Evolutionary conservation across 1,284 basidiomycete genomes (phyloP).

Genomic region (Moesziomyces aphidis): DNA sequence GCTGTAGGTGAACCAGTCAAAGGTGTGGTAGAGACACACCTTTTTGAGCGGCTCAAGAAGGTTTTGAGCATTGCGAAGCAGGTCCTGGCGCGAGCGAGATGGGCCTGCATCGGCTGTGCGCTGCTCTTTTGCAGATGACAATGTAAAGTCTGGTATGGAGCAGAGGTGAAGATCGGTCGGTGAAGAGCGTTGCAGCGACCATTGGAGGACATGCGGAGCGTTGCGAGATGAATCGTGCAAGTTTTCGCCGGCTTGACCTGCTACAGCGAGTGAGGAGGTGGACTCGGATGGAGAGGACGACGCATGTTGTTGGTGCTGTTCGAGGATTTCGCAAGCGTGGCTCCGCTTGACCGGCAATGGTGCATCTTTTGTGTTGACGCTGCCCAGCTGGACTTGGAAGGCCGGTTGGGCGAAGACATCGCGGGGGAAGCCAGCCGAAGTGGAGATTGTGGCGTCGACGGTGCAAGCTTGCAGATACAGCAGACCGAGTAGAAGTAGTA

Average conservation of each 20-base stretch:
- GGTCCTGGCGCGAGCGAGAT: conserved; percentile 11
- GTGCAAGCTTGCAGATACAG: conserved; percentile 24
- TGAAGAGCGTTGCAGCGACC: conserved; percentile 31
- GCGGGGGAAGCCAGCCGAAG: conserved; percentile 37
- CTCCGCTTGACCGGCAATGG: conserved; percentile 30
- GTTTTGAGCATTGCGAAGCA: conserved; percentile 29
- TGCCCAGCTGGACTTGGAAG: conserved; percentile 22
- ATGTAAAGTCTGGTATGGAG: conserved; percentile 41
- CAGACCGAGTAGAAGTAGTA: conserved; percentile 27
- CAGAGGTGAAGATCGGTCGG: conserved; percentile 36
- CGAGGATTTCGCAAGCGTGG: conserved; percentile 28
- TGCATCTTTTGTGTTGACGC: background rate
- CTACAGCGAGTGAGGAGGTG: conserved; percentile 15
- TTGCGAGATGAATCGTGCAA: background rate
- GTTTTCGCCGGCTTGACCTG: background rate
- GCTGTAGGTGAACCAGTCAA: conserved; percentile 64
- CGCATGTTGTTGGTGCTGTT: conserved; percentile 7
- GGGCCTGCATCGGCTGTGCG: background rate
- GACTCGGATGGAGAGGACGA: background rate
- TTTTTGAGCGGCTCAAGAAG: conserved; percentile 56
- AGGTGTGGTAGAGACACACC: conserved; percentile 55
- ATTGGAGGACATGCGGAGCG: background rate
- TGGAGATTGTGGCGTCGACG: conserved; percentile 29
- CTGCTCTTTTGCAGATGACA: conserved; percentile 1
- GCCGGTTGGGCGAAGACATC: conserved; percentile 50